Evolutionary conservation across 176 grass and related monocot species (phyloP).

Genomic region (Pharus latifolius): DNA sequence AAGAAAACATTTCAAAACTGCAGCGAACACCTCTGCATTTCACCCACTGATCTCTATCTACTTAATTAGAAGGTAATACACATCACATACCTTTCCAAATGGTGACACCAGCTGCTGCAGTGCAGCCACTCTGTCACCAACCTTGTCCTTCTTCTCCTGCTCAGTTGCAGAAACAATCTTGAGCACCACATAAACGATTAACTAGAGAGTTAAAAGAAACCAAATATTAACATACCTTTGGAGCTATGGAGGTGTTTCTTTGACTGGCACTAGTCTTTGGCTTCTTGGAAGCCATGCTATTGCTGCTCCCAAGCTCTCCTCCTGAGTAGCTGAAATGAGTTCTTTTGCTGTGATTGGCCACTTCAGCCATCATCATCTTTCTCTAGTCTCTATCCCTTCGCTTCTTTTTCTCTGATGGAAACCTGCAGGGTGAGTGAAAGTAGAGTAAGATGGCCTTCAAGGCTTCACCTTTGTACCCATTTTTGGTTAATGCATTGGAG

Average conservation of each 20-base stretch:
- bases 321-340: background rate
- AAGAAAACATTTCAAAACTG: background rate
- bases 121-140: conserved; percentile 28
- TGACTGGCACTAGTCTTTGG: conserved; percentile 5
- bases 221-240: conserved; percentile 11
- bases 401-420: too few relatives aligned
- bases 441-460: background rate
- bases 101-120: conserved; percentile 46
- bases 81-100: conserved; percentile 34
- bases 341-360: conserved; percentile 24
- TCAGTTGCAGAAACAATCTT: background rate
- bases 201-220: background rate
- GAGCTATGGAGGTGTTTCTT: background rate
- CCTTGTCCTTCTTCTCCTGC: conserved; percentile 50
- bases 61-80: background rate
- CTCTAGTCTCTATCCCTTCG: background rate
- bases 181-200: background rate
- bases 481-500: background rate
- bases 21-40: background rate
- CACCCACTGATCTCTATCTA: background rate
- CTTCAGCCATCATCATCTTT: conserved; percentile 33
- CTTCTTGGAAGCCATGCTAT: conserved; percentile 8
- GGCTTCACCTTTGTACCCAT: background rate
- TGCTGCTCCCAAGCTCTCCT: background rate
- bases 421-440: background rate